These are phyloP conservation scores for Aureobasidium uvarum DNA, from an alignment of 2,329 filamentous ascomycete species.

Conservation along the genomic window DNA sequence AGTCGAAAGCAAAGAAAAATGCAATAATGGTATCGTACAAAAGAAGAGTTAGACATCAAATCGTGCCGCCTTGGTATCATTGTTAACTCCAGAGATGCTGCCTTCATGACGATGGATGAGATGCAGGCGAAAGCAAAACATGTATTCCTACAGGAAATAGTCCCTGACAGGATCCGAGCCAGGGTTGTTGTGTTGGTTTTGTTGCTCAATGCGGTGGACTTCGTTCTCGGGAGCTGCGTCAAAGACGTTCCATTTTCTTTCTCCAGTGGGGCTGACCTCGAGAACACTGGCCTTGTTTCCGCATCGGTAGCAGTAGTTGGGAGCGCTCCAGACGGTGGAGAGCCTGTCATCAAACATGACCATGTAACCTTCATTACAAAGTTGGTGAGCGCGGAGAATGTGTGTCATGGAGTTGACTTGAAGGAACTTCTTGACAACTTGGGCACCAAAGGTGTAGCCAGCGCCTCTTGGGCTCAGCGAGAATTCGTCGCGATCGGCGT, in stretches of 20 bases:
- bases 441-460: conserved; percentile 95
- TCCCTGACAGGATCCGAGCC: conserved; percentile 71
- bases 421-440: conserved; percentile 97
- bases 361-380: conserved; percentile 97
- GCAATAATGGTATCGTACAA: conserved; percentile 22
- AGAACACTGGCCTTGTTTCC: conserved; percentile 97
- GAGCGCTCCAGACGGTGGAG: conserved; percentile 84
- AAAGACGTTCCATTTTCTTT: conserved; percentile 97
- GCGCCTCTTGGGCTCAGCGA: conserved; percentile 89
- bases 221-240: conserved; percentile 96
- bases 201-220: conserved; percentile 74
- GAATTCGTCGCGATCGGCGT: conserved; percentile 97
- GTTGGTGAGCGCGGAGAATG: conserved; percentile 94
- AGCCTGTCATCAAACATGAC: conserved; percentile 92
- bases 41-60: conserved; percentile 2
- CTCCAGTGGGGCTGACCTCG: conserved; percentile 89
- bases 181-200: conserved; percentile 63
- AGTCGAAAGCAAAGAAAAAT: not conserved
- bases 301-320: conserved; percentile 56
- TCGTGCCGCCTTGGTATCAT: conserved; percentile 26
- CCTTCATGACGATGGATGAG: not conserved
- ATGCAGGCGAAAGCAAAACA: conserved; percentile 1
- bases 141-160: conserved; percentile 63
- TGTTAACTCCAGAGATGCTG: conserved; percentile 26
- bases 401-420: conserved; percentile 98